These are phyloP conservation scores for Ambrosia hybrid DNA, from an alignment of 140 eudicot genomes.

Conservation along the genomic window DNA sequence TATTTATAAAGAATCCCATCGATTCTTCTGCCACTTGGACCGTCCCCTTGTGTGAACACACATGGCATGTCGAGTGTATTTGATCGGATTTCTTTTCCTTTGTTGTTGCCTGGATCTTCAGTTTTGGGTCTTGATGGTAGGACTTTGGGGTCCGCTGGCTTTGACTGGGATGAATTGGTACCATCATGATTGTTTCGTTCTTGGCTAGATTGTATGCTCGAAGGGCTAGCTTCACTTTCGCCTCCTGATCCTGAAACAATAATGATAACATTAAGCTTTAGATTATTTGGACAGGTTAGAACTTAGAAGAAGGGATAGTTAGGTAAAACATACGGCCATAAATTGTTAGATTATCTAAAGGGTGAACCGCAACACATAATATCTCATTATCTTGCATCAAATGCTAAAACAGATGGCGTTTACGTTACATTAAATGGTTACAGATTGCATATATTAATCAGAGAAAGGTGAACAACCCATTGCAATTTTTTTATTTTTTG, in stretches of 20 bases:
- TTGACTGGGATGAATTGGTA: constrained; percentile 43
- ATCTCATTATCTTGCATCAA: background rate
- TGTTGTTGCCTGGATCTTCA: constrained; percentile 31
- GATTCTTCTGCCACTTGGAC: constrained; percentile 77
- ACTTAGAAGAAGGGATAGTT: no score
- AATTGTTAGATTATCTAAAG: background rate
- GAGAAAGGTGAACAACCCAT: no score
- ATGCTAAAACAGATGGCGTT: background rate
- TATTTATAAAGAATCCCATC: constrained; percentile 86
- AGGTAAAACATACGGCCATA: background rate
- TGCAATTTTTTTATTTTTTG: no score
- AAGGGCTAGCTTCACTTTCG: constrained; percentile 49
- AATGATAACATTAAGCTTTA: constrained; percentile 4
- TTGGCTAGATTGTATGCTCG: constrained; percentile 52
- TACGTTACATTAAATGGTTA: background rate
- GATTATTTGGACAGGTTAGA: background rate
- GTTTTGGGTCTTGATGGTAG: constrained; percentile 30
- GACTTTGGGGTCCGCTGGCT: constrained; percentile 29
- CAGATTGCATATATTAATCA: background rate
- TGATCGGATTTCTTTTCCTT: constrained; percentile 41
- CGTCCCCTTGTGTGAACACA: constrained; percentile 79
- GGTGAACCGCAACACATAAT: background rate
- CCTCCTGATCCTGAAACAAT: constrained; percentile 51
- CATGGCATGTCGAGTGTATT: constrained; percentile 77
- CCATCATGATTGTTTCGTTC: constrained; percentile 41